Evolutionary conservation across 306 rosid genomes (phyloP), one percentile per base, ranked within the genome.

Genomic region (Geum urbanum): DNA sequence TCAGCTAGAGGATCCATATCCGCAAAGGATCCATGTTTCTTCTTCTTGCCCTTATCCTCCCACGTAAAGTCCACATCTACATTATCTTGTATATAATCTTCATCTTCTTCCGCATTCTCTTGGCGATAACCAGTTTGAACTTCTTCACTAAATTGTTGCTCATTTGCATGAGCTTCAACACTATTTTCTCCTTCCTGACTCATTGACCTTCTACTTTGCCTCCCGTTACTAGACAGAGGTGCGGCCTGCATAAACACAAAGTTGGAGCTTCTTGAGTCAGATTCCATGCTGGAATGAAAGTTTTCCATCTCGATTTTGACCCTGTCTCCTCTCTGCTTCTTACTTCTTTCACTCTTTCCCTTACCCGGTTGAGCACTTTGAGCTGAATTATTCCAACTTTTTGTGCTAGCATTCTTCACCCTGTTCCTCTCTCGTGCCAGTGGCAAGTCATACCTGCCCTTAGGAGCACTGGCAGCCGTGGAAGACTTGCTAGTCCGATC

Each of bases 231-330:
- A 74, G 71, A 71, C 53, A 77, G 82, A 13, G 74, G 47, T n/a
- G 62, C 53, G 72, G 79, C 80, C 71, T 80, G 96, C 86, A 74
- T 68, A 79, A 84, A 72, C 76, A 78, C 50, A 82, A 71, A 72
- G 77, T 79, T 78, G 72, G 95, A 88, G 85, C 95, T 92, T 76
- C 90, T 85, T n/a, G 98, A 94, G 81, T 95, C 97, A 67, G 97
- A 95, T 59, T 95, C 97, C 76, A 89, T 1, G 80, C 96, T 90
- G 49, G 96, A 85, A 72, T 76, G 72, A 71, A 97, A 94, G 79
- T 87, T 88, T 71, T 94, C 91, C 84, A 70, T 83, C 86, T 84
- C 87, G 50, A 80, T 59, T 72, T 75, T 80, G 62, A 76, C 86
- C 86, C 79, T 77, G 56, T 82, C 97, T 63, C 86, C 97, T 74